phyloP scores from a whole-genome alignment of 805 yeast genomes.

The Cyberlindnera bimundalis region DNA sequence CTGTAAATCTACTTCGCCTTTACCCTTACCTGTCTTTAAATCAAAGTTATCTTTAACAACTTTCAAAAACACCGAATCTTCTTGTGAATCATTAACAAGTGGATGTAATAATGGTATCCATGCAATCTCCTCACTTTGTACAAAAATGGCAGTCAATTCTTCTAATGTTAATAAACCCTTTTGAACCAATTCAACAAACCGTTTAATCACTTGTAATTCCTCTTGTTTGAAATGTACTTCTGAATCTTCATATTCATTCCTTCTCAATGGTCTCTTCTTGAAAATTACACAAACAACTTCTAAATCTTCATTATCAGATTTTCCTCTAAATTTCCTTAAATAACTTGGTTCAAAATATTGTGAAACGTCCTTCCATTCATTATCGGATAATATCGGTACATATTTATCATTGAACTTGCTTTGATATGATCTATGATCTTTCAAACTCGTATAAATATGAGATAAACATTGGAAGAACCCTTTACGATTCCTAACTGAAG shows the following conservation, averaged over 20 bases:
- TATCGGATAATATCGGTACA: slow-evolving; percentile 9
- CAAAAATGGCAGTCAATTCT: slow-evolving; percentile 10
- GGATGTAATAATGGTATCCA: slow-evolving; percentile 9
- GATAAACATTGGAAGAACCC: slow-evolving; percentile 19
- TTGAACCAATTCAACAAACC: slow-evolving; percentile 10
- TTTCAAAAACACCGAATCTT: background rate
- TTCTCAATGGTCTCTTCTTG: slow-evolving; percentile 15
- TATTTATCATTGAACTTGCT: slow-evolving; percentile 7
- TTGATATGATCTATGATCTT: slow-evolving; percentile 2
- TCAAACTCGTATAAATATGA: slow-evolving; percentile 12
- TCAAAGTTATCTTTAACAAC: slow-evolving; percentile 9
- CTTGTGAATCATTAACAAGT: background rate
- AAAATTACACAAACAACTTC: slow-evolving; percentile 14
- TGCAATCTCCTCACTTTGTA: slow-evolving; percentile 5
- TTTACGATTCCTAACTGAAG: slow-evolving; percentile 19
- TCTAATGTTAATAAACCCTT: slow-evolving; percentile 6
- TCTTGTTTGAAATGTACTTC: slow-evolving; percentile 1
- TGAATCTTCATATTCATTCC: slow-evolving; percentile 1
- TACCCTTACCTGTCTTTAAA: slow-evolving; percentile 3
- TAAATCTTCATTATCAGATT: slow-evolving; percentile 15
- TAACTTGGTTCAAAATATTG: slow-evolving; percentile 17
- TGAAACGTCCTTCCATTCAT: slow-evolving; percentile 11
- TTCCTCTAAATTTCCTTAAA: slow-evolving; percentile 15
- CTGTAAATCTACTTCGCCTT: slow-evolving; percentile 10
- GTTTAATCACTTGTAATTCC: slow-evolving; percentile 1